Conservation (phyloP, 2,329 filamentous ascomycete genomes). For the Xylariaceae sp. region DNA sequence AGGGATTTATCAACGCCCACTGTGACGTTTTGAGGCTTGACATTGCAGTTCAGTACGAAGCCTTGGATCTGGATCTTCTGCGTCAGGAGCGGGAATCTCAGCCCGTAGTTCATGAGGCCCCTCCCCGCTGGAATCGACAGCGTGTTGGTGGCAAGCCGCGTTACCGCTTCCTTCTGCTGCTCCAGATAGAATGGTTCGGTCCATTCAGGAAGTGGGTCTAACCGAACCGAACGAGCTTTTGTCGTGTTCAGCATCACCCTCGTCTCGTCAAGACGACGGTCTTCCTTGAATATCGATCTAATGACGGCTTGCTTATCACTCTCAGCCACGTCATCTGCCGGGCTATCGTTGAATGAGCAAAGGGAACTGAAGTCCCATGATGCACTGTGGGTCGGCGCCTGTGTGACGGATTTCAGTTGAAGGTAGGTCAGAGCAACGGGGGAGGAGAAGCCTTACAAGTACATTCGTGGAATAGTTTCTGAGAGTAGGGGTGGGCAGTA, state of each 20-base stretch:
- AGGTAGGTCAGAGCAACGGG: too few species aligned
- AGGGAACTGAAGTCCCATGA: slow-evolving; percentile 73
- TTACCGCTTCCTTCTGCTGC: slow-evolving; percentile 84
- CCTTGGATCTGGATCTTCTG: slow-evolving; percentile 86
- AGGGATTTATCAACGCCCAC: slow-evolving; percentile 84
- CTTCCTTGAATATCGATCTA: slow-evolving; percentile 82
- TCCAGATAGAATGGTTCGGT: slow-evolving; percentile 84
- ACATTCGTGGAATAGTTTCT: slow-evolving; percentile 34
- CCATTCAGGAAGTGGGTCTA: slow-evolving; percentile 69
- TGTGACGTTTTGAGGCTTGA: slow-evolving; percentile 86
- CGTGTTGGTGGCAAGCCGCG: slow-evolving; percentile 79
- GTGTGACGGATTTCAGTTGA: too few species aligned
- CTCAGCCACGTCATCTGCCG: slow-evolving; percentile 74
- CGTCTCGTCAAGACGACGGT: slow-evolving; percentile 83
- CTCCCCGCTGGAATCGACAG: slow-evolving; percentile 84
- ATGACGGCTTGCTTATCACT: slow-evolving; percentile 80
- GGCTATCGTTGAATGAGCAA: slow-evolving; percentile 55
- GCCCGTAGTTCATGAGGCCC: slow-evolving; percentile 80
- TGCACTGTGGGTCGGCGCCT: slow-evolving; percentile 60
- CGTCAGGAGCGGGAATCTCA: slow-evolving; percentile 81
- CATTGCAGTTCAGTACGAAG: slow-evolving; percentile 85
- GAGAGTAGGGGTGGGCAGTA: slow-evolving; percentile 43
- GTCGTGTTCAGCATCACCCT: slow-evolving; percentile 79
- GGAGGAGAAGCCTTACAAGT: slow-evolving; percentile 33
- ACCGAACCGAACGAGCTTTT: slow-evolving; percentile 71